Evolutionary conservation across 352 stramenopile genomes (phyloP).

Genomic region (Phytophthora quininea): DNA sequence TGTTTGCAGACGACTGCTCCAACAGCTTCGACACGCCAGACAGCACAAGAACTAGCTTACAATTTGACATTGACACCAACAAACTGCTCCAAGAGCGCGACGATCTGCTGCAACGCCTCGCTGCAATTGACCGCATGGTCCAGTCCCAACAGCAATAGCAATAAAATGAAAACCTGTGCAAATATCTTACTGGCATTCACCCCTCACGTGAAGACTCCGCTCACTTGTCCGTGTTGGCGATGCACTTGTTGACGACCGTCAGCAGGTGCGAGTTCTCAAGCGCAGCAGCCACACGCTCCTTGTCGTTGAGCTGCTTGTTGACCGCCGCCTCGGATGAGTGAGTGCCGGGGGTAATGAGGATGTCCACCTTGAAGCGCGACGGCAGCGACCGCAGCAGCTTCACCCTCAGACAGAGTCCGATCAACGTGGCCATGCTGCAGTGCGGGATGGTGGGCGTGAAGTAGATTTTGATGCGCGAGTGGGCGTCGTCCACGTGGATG

Average conservation of each 20-base stretch:
- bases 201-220: constrained; percentile 5
- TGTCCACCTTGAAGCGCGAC: constrained; percentile 93
- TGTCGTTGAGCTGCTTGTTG: constrained; percentile 98
- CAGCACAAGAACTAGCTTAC: constrained; percentile 2
- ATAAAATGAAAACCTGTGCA: constrained; percentile 13
- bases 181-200: constrained; percentile 38
- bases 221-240: constrained; percentile 91
- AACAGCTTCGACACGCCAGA: neutral
- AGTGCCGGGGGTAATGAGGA: constrained; percentile 94
- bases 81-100: constrained; percentile 43
- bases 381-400: constrained; percentile 95
- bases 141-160: constrained; percentile 14
- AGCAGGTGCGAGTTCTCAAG: constrained; percentile 97
- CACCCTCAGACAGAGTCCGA: constrained; percentile 95
- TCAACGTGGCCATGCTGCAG: constrained; percentile 98
- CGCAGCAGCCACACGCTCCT: constrained; percentile 95
- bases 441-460: constrained; percentile 97
- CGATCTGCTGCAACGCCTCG: constrained; percentile 44
- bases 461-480: constrained; percentile 79
- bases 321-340: constrained; percentile 95
- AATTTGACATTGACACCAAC: constrained; percentile 16
- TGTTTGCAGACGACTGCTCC: constrained; percentile 24
- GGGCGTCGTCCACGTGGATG: constrained; percentile 86
- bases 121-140: constrained; percentile 45
- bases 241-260: constrained; percentile 97